A percentile compares a stretch with the other conserved stretches of the same genome.
These are phyloP conservation scores for Apiotrichum gamsii DNA, from an alignment of 1,284 basidiomycete species.

Conservation along the genomic window DNA sequence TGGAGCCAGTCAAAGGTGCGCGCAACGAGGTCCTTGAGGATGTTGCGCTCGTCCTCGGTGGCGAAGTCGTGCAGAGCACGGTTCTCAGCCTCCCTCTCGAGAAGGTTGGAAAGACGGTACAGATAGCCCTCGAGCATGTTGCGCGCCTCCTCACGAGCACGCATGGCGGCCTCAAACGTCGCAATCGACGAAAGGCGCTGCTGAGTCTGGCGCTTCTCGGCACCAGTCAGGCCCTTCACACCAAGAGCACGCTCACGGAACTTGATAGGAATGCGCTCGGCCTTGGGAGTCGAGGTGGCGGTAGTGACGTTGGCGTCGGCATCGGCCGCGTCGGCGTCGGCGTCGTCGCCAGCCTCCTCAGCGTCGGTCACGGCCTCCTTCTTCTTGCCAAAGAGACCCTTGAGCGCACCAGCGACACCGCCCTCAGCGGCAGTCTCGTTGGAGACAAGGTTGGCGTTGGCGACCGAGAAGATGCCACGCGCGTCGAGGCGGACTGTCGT, in stretches of 20 bases:
- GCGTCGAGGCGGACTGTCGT: constrained; percentile 73
- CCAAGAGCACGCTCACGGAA: constrained; percentile 59
- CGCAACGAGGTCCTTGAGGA: constrained; percentile 60
- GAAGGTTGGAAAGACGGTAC: constrained; percentile 78
- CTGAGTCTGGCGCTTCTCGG: constrained; percentile 64
- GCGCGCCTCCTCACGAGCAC: constrained; percentile 76
- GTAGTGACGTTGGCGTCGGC: constrained; percentile 12
- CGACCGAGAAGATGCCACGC: constrained; percentile 67
- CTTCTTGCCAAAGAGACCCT: constrained; percentile 67
- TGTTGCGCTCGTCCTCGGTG: constrained; percentile 61
- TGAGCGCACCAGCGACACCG: constrained; percentile 69
- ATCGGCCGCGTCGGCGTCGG: constrained; percentile 39
- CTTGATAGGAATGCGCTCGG: constrained; percentile 52
- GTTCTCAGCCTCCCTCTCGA: constrained; percentile 58
- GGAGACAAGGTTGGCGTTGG: constrained; percentile 66
- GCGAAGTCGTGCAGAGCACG: constrained; percentile 75
- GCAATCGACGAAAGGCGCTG: constrained; percentile 72
- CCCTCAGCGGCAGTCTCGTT: constrained; percentile 50
- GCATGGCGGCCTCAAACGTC: constrained; percentile 67
- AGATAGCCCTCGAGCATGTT: constrained; percentile 89
- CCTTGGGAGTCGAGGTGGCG: constrained; percentile 17
- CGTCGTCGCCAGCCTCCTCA: constrained; percentile 42
- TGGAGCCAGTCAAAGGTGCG: constrained; percentile 75
- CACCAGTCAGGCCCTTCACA: constrained; percentile 62
- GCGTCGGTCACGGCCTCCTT: constrained; percentile 35